phyloP scores from a whole-genome alignment of 768 basidiomycete genomes.

The Mycena maculata region DNA sequence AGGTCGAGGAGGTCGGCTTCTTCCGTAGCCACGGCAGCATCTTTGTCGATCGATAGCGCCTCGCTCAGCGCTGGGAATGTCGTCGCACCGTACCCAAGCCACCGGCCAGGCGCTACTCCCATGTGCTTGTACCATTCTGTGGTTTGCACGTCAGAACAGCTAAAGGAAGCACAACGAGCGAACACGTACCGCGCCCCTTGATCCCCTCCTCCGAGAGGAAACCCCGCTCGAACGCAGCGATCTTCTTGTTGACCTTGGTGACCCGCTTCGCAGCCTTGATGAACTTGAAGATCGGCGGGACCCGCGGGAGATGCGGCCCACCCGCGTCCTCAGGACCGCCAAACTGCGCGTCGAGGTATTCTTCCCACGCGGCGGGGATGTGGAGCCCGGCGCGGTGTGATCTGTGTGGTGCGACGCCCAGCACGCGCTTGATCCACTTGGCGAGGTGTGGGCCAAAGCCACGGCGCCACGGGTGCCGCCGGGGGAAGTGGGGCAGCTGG shows the following conservation, averaged over 20 bases:
- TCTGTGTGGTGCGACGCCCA: conserved; percentile 50
- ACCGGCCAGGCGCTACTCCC: conserved; percentile 88
- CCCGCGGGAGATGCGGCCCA: conserved; percentile 22
- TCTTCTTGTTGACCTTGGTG: conserved; percentile 70
- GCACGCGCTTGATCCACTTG: conserved; percentile 52
- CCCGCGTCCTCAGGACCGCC: conserved; percentile 3
- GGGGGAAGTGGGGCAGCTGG: conserved; percentile 47
- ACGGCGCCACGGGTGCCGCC: conserved; percentile 37
- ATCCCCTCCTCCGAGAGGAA: conserved; percentile 86
- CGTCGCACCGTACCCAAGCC: conserved; percentile 89
- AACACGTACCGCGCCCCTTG: conserved; percentile 59
- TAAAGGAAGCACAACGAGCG: not conserved
- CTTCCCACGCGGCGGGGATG: conserved; percentile 46
- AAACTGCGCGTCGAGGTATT: conserved; percentile 43
- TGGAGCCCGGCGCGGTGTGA: conserved; percentile 32
- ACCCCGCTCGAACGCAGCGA: conserved; percentile 78
- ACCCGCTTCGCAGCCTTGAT: conserved; percentile 72
- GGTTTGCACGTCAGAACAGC: not conserved
- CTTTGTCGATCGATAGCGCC: conserved; percentile 77
- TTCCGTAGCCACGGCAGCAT: conserved; percentile 65
- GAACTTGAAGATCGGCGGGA: conserved; percentile 55
- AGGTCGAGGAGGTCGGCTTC: conserved; percentile 67
- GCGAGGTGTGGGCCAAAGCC: conserved; percentile 39
- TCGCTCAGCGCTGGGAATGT: conserved; percentile 87
- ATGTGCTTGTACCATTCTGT: conserved; percentile 86